Conservation (phyloP, 176 grass and related monocot genomes). For the Aegilops tauschii region DNA sequence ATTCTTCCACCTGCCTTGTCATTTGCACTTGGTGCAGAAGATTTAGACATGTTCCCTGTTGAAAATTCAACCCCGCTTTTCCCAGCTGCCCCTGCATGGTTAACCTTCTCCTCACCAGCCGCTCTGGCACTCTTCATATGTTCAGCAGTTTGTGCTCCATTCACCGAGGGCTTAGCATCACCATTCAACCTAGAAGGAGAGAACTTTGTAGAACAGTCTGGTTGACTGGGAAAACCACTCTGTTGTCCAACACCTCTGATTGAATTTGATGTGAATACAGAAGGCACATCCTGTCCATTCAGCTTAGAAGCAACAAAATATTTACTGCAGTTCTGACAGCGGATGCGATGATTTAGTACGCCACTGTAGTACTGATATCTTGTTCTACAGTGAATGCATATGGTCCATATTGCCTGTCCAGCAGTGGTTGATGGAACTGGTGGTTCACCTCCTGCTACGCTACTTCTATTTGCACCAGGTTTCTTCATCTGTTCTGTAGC, state of each 20-base stretch:
- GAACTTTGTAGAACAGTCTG: conserved; percentile 15
- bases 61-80: conserved; percentile 24
- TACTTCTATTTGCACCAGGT: conserved; percentile 20
- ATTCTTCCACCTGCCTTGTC: conserved; percentile 11
- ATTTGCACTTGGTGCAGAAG: conserved; percentile 15
- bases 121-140: conserved; percentile 12
- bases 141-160: conserved; percentile 15
- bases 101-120: conserved; percentile 13
- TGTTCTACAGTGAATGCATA: conserved; percentile 51
- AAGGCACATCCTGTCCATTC: conserved; percentile 28
- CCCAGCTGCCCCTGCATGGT: not conserved
- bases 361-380: conserved; percentile 47
- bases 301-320: conserved; percentile 48
- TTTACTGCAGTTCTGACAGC: conserved; percentile 51
- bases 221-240: conserved; percentile 27
- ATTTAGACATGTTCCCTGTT: conserved; percentile 12
- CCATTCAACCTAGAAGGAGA: conserved; percentile 18
- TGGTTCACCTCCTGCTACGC: conserved; percentile 23
- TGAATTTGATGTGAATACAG: conserved; percentile 22
- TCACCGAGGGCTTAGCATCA: not conserved
- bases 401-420: conserved; percentile 62
- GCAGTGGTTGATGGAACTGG: conserved; percentile 33
- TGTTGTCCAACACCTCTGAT: conserved; percentile 30
- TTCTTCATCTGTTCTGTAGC: conserved; percentile 17
- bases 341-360: conserved; percentile 39